phyloP scores from a whole-genome alignment of 805 yeast species.

The Candida ulmi region DNA sequence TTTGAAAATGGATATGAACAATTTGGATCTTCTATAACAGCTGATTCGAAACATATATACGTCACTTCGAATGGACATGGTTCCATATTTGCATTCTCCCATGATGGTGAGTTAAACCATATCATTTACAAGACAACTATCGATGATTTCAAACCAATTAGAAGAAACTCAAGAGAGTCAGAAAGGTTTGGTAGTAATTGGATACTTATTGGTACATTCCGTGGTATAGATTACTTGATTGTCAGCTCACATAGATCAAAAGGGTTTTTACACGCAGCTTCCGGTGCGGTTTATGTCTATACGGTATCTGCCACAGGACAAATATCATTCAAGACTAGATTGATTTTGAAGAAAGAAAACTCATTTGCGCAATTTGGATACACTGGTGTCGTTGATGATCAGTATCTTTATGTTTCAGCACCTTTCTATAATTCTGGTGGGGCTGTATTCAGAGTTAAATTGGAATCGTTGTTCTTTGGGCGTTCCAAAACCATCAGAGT shows the following conservation, averaged over 20 bases:
- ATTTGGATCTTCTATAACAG: conserved; percentile 33
- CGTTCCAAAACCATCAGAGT: conserved; percentile 5
- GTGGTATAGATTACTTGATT: conserved; percentile 24
- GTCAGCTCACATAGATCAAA: conserved; percentile 26
- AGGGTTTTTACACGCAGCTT: conserved; percentile 22
- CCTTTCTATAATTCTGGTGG: conserved; percentile 36
- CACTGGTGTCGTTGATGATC: conserved; percentile 5
- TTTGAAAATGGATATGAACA: conserved; percentile 31
- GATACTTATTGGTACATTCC: conserved; percentile 9
- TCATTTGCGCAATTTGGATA: conserved; percentile 14
- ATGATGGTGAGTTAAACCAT: conserved; percentile 14
- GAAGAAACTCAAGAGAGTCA: conserved; percentile 9
- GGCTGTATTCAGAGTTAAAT: conserved; percentile 37
- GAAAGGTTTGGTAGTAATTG: conserved; percentile 14
- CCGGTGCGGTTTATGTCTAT: conserved; percentile 39
- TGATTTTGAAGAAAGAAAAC: background rate
- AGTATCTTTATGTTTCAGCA: conserved; percentile 32
- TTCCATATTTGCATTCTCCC: conserved; percentile 29
- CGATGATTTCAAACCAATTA: conserved; percentile 20
- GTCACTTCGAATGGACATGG: conserved; percentile 35
- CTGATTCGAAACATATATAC: conserved; percentile 22
- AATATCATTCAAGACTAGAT: conserved; percentile 3
- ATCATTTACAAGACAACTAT: conserved; percentile 9
- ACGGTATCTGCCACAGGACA: background rate
- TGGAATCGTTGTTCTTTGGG: conserved; percentile 15